Conservation (phyloP, 1,139 yeast species). For the Candida pseudoviswanathii region DNA sequence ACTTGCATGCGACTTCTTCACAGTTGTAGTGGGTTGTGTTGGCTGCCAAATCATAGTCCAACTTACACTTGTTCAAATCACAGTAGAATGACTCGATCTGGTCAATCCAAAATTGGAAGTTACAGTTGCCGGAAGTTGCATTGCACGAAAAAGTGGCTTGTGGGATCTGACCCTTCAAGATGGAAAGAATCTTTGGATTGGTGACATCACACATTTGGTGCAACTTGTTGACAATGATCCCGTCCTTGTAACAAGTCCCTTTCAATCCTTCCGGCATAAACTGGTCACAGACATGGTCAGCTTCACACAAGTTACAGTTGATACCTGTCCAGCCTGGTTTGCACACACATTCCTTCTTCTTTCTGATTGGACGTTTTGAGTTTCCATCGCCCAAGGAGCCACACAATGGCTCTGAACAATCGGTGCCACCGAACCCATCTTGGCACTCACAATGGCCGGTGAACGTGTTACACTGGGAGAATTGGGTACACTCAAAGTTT, state of each 20-base stretch:
- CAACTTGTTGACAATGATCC: conserved; percentile 76
- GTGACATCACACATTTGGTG: conserved; percentile 96
- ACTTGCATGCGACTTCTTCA: conserved; percentile 73
- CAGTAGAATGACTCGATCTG: conserved; percentile 88
- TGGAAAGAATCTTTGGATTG: conserved; percentile 77
- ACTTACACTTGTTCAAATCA: conserved; percentile 71
- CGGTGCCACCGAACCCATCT: conserved; percentile 91
- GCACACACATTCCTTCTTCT: conserved; percentile 64
- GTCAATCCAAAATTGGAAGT: conserved; percentile 96
- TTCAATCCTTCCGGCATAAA: conserved; percentile 85
- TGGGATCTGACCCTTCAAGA: conserved; percentile 78
- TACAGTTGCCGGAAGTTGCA: conserved; percentile 63
- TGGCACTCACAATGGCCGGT: conserved; percentile 93
- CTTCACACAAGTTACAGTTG: conserved; percentile 82
- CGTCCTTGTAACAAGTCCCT: conserved; percentile 92
- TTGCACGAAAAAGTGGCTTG: conserved; percentile 93
- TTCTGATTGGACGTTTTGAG: conserved; percentile 60
- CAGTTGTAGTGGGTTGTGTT: conserved; percentile 81
- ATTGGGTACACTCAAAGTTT: conserved; percentile 87
- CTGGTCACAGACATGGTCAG: conserved; percentile 75
- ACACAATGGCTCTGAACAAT: conserved; percentile 87
- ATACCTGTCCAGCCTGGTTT: conserved; percentile 90
- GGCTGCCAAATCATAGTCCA: conserved; percentile 60
- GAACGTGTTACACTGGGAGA: conserved; percentile 79
- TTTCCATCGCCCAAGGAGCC: conserved; percentile 75